A percentile compares a stretch with the other conserved stretches of the same genome.
These are phyloP conservation scores for Hyphopichia pseudoburtonii DNA, from an alignment of 1,139 yeast species.

Conservation along the genomic window DNA sequence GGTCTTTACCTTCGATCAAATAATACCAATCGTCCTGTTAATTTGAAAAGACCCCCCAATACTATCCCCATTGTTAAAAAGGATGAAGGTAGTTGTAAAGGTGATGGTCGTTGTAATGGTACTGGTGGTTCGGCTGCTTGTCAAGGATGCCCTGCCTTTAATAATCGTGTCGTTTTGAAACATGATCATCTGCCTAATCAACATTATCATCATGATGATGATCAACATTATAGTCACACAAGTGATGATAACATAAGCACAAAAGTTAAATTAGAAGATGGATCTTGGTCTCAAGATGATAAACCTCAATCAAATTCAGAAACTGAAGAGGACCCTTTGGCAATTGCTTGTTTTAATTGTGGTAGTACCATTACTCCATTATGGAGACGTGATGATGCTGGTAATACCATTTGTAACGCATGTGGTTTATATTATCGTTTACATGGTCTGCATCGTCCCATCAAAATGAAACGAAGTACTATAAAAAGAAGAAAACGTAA, in stretches of 20 bases:
- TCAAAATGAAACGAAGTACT: slow-evolving; percentile 67
- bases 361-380: slow-evolving; percentile 82
- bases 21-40: slow-evolving; percentile 55
- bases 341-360: slow-evolving; percentile 80
- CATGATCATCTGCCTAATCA: slow-evolving; percentile 11
- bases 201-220: background rate
- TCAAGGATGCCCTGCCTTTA: slow-evolving; percentile 79
- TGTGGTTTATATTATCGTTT: slow-evolving; percentile 79
- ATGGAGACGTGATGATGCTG: slow-evolving; percentile 82
- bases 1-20: slow-evolving; percentile 60
- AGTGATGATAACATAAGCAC: too few species aligned
- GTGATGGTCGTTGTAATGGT: slow-evolving; percentile 84
- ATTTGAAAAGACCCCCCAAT: slow-evolving; percentile 66
- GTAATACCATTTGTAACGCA: slow-evolving; percentile 84
- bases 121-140: slow-evolving; percentile 84
- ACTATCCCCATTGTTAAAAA: slow-evolving; percentile 44
- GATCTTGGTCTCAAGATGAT: slow-evolving; percentile 6
- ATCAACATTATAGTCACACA: background rate
- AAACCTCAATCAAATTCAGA: slow-evolving; percentile 1
- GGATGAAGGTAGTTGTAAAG: slow-evolving; percentile 68
- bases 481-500: slow-evolving; percentile 73
- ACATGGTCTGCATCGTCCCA: slow-evolving; percentile 80
- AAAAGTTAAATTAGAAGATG: background rate
- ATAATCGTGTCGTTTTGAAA: slow-evolving; percentile 57
- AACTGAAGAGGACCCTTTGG: slow-evolving; percentile 42